Evolutionary conservation across 495 filamentous ascomycete genomes (phyloP), one percentile per base, ranked within the genome.

Genomic region (Trichoderma virens): DNA sequence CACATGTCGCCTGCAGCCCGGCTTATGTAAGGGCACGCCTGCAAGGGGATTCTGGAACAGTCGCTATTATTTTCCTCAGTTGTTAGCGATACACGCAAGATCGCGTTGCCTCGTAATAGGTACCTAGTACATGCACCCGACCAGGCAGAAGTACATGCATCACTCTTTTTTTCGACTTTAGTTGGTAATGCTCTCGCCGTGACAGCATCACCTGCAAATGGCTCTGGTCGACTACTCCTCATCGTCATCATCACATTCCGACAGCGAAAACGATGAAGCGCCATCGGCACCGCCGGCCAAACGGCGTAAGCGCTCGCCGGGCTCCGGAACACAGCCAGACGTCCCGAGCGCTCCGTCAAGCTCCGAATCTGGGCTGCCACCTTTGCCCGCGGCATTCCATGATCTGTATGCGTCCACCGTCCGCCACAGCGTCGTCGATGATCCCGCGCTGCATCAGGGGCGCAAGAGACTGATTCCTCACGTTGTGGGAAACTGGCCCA

Each of bases 401-500:
- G 89, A 96, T 72, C 82, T 97, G 65, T 97, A 98, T 78, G 88
- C 92, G n/a, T 88, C 87, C 5, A 83, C 85, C 51, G 84, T 87
- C 61, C 84, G 92, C 43, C 76, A 88, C 62, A 90, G 89, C 72
- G 88, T 86, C 30, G 76, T 76, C 65, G 94, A 98, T 75, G 88
- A 96, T 67, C 93, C 94, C 0, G 77, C 78, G 63, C 80, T 98
- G 34, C 94, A 98, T 74, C 88, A 86, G 32, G 94, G 94, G 32
- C 85, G 92, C 47, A 89, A 87, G 70, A 82, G 94, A 28, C 83
- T 84, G 47, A 89, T 85, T 47, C 93, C 94, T 2, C 94, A 98
- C 74, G 77, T 93, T 14, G 84, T 89, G 61, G 94, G 94, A 27
- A 90, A 90, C 76, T 98, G 94, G 94, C 90, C 94, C 2, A 92